phyloP scores from a whole-genome alignment of 75 land plant genomes.

The Pinus tabuliformis region DNA sequence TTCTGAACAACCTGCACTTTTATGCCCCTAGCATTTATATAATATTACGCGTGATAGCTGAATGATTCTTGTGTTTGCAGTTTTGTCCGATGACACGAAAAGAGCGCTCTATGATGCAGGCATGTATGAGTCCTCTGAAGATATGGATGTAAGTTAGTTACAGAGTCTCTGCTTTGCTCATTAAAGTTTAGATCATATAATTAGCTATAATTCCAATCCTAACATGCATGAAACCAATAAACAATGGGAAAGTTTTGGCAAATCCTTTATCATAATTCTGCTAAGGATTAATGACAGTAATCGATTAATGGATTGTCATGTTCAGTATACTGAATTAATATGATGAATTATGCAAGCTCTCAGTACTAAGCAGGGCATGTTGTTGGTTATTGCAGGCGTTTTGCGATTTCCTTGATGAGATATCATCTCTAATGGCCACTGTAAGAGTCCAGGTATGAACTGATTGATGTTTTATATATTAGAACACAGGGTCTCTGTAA shows the following conservation, averaged over 20 bases:
- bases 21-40: background rate
- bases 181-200: too few relatives aligned
- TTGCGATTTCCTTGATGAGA: slow-evolving; percentile 51
- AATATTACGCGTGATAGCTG: background rate
- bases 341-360: too few relatives aligned
- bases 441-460: slow-evolving; percentile 37
- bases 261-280: too few relatives aligned
- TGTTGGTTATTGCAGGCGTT: slow-evolving; percentile 36
- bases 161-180: background rate
- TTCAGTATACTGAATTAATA: too few relatives aligned
- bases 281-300: too few relatives aligned
- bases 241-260: too few relatives aligned
- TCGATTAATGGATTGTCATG: too few relatives aligned
- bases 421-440: slow-evolving; percentile 44
- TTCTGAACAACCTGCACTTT: background rate
- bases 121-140: slow-evolving; percentile 45
- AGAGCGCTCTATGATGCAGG: slow-evolving; percentile 61
- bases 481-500: too few relatives aligned
- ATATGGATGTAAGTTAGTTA: slow-evolving; percentile 16
- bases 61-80: slow-evolving; percentile 20
- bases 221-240: too few relatives aligned
- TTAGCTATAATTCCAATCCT: too few relatives aligned
- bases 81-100: slow-evolving; percentile 57
- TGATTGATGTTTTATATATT: background rate
- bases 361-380: too few relatives aligned